Conservation (phyloP, 2,329 filamentous ascomycete genomes). For the Exophiala calicioides region DNA sequence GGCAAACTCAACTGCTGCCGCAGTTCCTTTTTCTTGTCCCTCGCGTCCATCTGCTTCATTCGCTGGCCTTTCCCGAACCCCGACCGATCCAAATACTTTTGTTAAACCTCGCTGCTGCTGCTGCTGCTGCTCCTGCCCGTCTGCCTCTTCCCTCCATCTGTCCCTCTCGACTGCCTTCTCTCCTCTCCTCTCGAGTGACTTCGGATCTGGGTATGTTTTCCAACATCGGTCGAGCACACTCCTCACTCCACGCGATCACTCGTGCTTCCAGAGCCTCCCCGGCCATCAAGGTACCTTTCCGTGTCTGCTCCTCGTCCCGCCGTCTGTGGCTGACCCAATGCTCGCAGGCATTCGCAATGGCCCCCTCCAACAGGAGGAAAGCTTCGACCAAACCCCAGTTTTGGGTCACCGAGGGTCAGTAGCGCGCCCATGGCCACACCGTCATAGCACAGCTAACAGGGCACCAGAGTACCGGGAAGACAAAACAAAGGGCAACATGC, state of each 20-base stretch:
- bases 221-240: slow-evolving; percentile 24
- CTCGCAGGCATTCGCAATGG: slow-evolving; percentile 31
- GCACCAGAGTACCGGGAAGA: slow-evolving; percentile 64
- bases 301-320: too few species aligned
- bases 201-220: slow-evolving; percentile 30
- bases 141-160: slow-evolving; percentile 7
- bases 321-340: too few species aligned
- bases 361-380: slow-evolving; percentile 37
- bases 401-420: slow-evolving; percentile 45
- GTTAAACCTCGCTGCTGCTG: slow-evolving; percentile 14
- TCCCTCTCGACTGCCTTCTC: slow-evolving; percentile 9
- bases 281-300: slow-evolving; percentile 19
- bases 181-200: slow-evolving; percentile 9
- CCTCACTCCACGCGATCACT: slow-evolving; percentile 24
- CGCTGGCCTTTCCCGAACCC: slow-evolving; percentile 18
- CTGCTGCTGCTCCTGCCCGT: slow-evolving; percentile 1
- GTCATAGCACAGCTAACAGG: slow-evolving; percentile 12
- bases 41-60: slow-evolving; percentile 2
- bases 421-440: background rate
- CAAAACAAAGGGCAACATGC: slow-evolving; percentile 62
- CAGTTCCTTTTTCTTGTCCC: slow-evolving; percentile 9
- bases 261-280: slow-evolving; percentile 17
- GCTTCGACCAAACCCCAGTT: slow-evolving; percentile 40
- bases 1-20: slow-evolving; percentile 11
- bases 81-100: slow-evolving; percentile 23